Conservation (phyloP, 179 eudicot species). For the Heliamphora pulchella region DNA sequence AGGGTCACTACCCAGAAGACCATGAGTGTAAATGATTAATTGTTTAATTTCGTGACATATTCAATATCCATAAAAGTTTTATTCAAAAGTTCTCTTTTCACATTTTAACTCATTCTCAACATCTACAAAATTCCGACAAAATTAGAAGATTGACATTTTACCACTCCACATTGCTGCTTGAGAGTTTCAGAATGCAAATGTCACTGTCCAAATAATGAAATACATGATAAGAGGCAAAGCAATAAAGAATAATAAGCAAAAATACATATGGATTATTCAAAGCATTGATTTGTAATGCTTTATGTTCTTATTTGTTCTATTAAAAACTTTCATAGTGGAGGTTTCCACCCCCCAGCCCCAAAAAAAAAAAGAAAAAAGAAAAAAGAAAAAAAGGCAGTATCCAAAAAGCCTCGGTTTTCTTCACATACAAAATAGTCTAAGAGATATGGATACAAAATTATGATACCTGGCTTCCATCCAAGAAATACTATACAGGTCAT, state of each 20-base stretch:
- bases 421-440: neutral
- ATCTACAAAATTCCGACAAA: neutral
- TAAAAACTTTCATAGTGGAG: neutral
- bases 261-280: neutral
- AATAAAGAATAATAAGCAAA: neutral
- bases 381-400: neutral
- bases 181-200: constrained; percentile 41
- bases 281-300: neutral
- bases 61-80: no score
- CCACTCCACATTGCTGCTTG: constrained; percentile 52
- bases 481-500: constrained; percentile 77
- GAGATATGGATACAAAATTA: neutral
- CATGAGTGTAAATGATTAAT: no score
- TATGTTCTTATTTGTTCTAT: neutral
- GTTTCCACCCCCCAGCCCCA: neutral
- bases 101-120: neutral
- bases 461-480: constrained; percentile 95
- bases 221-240: no score
- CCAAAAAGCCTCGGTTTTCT: neutral
- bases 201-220: constrained; percentile 50
- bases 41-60: no score
- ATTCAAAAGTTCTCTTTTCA: neutral
- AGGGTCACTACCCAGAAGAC: neutral
- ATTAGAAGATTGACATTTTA: constrained; percentile 20
- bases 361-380: neutral